Base-by-base conservation (phyloP, 225 moss, liverwort and hornwort species). In the Neckera pumila region DNA sequence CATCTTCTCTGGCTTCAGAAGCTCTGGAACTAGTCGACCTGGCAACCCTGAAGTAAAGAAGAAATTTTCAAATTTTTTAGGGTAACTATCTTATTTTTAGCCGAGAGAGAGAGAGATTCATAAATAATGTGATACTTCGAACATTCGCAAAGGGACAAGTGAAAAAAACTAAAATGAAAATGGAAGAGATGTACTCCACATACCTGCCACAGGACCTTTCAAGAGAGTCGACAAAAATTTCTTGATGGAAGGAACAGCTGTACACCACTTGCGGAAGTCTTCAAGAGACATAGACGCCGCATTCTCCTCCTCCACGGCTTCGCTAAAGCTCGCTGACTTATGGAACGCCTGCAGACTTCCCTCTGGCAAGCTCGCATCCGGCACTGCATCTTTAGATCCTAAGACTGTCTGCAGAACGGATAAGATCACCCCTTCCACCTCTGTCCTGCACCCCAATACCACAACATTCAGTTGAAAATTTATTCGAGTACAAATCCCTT, bases 331-430 rank as follows among this genome's bases (percentile, higher is more conserved):
- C 60, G 94, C 95, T 74, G 95, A 88, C 79, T 91, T 90, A 43
- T 95, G 84, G 86, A 99, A 97, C 45, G 95, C 96, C 92, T 94
- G 94, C 84, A 97, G 73, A 89, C 90, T 92, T n/a, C 90, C 93
- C 64, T 97, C 99, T 42, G 95, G 93, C 82, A 96, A 90, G 89
- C 92, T 92, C 69, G 93, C 94, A 89, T 92, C 93, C 49, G 90
- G 93, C 79, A 94, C 93, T 88, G 93, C 92, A 65, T 96, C 93
- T 47, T 92, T 96, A 71, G 97, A 93, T 67, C 94, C 97, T 83
- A 96, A 91, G 33, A 97, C 99, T 40, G 99, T 99, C 92, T 95
- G 94, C 93, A 99, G 76, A 45, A 94, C 89, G 19, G 97, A 97
- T 84, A 95, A 86, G 13, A 99, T 86, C 49, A 97, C 97, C 82